Base-by-base conservation (phyloP, 345 rosid species). In the Brassica napus region DNA sequence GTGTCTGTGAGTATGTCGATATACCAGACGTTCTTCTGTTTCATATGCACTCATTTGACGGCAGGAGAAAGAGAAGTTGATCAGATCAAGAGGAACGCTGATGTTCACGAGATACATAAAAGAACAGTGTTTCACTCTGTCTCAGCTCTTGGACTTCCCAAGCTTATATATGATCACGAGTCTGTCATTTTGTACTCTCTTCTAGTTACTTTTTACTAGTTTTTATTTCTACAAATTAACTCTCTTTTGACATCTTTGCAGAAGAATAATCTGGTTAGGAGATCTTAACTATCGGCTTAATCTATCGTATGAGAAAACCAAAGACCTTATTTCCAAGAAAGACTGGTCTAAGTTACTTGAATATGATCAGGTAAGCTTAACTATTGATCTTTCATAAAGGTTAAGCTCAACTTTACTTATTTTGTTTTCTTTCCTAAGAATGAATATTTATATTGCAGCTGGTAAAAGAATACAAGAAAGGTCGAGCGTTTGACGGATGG, bases 1-100 rank as follows among this genome's bases (percentile, higher is more conserved):
- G 72, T 95, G 80, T 90, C 99, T n/a, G 96, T 92, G 84, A 95
- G 98, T 75, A 86, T 95, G 96, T 92, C 99, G 23, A 86, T 95
- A 82, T 77, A 95, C 82, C 98, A 95, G 84, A 95, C 99, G 34
- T 78, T 83, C 67, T 89, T 90, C 75, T 95, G 98, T 83, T 95
- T 95, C 79, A 80, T 90, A 64, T 88, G 92, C 73, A 72, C 92
- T 9, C 99, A 95, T 81, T 90, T 95, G 73, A 91, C 98, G 44
- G 81, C 99, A 34, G 99, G 99, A 57, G 97, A 93, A 77, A 90
- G 88, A 74, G 97, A 93, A 3, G 98, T 92, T 70, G 99, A 95
- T 82, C 92, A 90, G 75, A 85, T 80, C n/a, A 93, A 93, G 84
- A 88, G 99, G 75, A 95, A 93, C 73, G 87, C 89, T 1, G 96